phyloP scores from a whole-genome alignment of 306 rosid genomes.

The Sindora glabra region DNA sequence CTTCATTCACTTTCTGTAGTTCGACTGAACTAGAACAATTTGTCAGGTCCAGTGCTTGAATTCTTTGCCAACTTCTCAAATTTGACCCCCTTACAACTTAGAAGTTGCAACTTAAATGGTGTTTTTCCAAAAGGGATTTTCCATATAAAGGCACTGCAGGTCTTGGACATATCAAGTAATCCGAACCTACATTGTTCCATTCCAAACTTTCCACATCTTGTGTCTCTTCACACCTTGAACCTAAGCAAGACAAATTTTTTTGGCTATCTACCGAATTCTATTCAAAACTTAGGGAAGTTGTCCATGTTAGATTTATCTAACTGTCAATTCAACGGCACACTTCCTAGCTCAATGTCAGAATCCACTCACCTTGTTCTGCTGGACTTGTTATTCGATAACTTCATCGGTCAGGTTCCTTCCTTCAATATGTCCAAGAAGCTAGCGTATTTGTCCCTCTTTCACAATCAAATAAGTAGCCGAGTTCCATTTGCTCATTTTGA shows the following conservation, averaged over 20 bases:
- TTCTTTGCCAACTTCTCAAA: conserved; percentile 10
- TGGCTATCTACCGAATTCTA: conserved; percentile 12
- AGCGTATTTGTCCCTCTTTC: background rate
- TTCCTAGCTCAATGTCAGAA: background rate
- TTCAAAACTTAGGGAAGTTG: background rate
- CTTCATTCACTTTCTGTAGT: conserved; percentile 15
- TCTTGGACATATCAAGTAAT: background rate
- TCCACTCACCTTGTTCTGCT: background rate
- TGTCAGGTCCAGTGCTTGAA: conserved; percentile 21
- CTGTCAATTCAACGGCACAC: background rate
- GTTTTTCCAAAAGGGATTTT: conserved; percentile 23
- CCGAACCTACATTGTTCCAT: background rate
- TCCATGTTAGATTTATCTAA: background rate
- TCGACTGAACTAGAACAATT: conserved; percentile 8
- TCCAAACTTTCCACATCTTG: conserved; percentile 15
- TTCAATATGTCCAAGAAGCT: background rate
- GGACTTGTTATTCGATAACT: background rate
- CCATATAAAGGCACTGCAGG: background rate
- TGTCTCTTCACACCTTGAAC: background rate
- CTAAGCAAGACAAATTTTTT: background rate
- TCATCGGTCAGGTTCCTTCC: background rate
- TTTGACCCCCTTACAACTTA: conserved; percentile 10
- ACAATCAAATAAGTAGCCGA: background rate
- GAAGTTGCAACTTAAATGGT: conserved; percentile 8
- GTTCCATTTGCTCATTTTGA: background rate